These are phyloP conservation scores for Allomyces arbusculus DNA, from an alignment of 192 early-diverging fungal genomes.

Conservation along the genomic window DNA sequence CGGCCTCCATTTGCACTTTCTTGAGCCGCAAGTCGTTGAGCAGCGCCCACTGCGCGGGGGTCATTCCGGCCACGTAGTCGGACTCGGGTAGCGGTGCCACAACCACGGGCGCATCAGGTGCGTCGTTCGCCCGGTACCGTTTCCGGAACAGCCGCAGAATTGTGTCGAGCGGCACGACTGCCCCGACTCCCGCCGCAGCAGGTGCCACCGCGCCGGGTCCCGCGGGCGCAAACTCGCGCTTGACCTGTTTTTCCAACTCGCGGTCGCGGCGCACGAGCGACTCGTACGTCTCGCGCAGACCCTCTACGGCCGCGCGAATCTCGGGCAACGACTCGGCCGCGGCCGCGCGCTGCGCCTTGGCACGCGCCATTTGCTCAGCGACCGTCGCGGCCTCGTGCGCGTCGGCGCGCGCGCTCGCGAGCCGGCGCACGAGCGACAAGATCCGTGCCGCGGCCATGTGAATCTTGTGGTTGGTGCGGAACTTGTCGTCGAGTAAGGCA, in stretches of 20 bases:
- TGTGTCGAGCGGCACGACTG: constrained; percentile 18
- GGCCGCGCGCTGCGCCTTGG: constrained; percentile 16
- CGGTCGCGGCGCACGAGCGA: constrained; percentile 22
- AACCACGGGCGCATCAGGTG: too few relatives aligned
- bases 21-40: not conserved
- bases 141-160: constrained; percentile 20
- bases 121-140: constrained; percentile 3
- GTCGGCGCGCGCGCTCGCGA: constrained; percentile 5
- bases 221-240: constrained; percentile 19
- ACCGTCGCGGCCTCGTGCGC: constrained; percentile 14
- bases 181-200: too few relatives aligned
- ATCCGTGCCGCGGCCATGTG: constrained; percentile 24
- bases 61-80: not conserved
- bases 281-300: constrained; percentile 29
- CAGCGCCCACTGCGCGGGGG: not conserved
- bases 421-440: constrained; percentile 17
- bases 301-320: constrained; percentile 33
- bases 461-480: constrained; percentile 22
- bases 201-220: too few relatives aligned
- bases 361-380: constrained; percentile 13
- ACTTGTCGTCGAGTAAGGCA: constrained; percentile 19
- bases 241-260: constrained; percentile 32
- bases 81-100: not conserved
- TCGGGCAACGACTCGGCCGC: constrained; percentile 25
- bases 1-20: not conserved